Base-by-base conservation (phyloP, 441 rosid genomes). In the Brassica balearica region DNA sequence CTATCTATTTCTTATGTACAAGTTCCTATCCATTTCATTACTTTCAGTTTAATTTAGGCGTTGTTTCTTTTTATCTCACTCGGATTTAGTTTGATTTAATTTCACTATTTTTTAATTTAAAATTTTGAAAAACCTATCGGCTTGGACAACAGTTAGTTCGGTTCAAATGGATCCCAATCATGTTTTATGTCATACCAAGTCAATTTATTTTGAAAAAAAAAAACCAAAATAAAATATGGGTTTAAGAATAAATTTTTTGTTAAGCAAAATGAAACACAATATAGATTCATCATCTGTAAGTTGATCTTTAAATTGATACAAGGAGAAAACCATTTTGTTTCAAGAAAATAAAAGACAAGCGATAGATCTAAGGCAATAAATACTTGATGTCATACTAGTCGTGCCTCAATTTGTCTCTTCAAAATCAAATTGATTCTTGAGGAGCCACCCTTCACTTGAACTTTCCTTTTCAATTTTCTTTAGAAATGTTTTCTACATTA, bases 361-460 rank as follows among this genome's bases (percentile, higher is more conserved):
- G 15, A 68, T 23, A 76, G 41, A 76, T 76, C 71, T 67, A 60
- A 67, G 65, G 71, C 80, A 76, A 81, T 81, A 76, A 81, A 81
- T 81, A 61, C 66, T 36, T 62, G 80, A 81, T 81, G 76, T 25
- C 61, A 72, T 29, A 76, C 80, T 61, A 81, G 66, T 67, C 77
- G 59, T 76, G 74, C 48, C 77, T 67, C 71, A 81, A 51, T 76
- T 81, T 81, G 80, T 81, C 83, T 76, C 83, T 72, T 72, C 77
- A 67, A 76, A 68, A 76, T 81, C 74, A 76, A 72, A 61, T 72
- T 81, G 59, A 22, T 41, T 72, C 43, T 61, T 11, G 63, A 68
- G 81, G 83, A 75, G 70, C 71, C 83, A 79, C 77, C 78, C 62
- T 67, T 68, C 71, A 22, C 68, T 67, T 76, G 74, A 71, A 67